These are phyloP conservation scores for Pythium phragmiticola DNA, from an alignment of 352 stramenopile genomes.

Conservation along the genomic window DNA sequence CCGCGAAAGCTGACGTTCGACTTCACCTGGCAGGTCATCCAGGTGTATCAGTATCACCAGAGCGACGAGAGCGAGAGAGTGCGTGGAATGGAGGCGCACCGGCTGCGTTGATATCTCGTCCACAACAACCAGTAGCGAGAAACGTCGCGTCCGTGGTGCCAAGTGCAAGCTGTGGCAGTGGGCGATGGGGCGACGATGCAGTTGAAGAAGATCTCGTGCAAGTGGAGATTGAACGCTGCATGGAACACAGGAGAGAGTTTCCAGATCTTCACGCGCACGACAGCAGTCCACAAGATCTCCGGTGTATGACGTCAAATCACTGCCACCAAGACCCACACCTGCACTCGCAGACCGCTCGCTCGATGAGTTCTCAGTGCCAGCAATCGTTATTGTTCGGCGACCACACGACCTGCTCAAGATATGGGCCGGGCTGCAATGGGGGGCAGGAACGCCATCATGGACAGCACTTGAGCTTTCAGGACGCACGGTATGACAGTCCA, in stretches of 20 bases:
- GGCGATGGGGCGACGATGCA: constrained; percentile 73
- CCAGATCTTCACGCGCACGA: constrained; percentile 27
- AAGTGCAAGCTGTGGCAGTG: constrained; percentile 11
- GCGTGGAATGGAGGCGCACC: background rate
- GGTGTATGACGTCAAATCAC: background rate
- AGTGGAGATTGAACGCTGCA: constrained; percentile 28
- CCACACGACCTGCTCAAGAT: too few species aligned
- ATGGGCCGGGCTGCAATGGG: background rate
- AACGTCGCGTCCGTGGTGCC: background rate
- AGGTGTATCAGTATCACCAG: too few species aligned
- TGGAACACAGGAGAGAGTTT: constrained; percentile 40
- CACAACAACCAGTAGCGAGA: background rate
- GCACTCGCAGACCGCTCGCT: background rate
- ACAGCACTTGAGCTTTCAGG: background rate
- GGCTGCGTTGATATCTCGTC: background rate
- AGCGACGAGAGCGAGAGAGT: background rate
- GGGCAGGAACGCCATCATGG: background rate
- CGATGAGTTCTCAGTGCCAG: too few species aligned
- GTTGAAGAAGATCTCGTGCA: constrained; percentile 61
- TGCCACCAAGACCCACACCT: background rate
- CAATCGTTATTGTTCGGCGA: too few species aligned
- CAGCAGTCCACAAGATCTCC: background rate
- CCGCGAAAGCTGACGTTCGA: background rate
- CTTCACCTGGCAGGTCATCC: background rate
- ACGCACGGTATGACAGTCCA: background rate